These are phyloP conservation scores for Actinomortierella wolfii DNA, from an alignment of 371 early-diverging fungal genomes.

Conservation along the genomic window DNA sequence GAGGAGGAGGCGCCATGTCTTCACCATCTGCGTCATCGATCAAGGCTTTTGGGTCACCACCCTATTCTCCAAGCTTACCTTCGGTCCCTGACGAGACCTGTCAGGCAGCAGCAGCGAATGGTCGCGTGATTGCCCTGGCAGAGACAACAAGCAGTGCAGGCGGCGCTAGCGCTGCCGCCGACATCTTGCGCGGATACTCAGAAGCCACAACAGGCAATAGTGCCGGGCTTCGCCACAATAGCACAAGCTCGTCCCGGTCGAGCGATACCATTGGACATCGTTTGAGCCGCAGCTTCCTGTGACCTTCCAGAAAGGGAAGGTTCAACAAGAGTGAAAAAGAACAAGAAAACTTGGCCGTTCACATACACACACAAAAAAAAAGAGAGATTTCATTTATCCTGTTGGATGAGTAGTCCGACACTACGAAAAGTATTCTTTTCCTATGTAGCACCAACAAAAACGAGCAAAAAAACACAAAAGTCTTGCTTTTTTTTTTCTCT, in stretches of 20 bases:
- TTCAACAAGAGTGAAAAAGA: no score
- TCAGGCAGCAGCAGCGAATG: conserved; percentile 1
- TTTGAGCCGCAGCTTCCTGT: conserved; percentile 28
- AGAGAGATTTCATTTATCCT: no score
- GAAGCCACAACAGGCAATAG: background rate
- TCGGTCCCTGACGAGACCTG: background rate
- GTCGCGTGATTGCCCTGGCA: background rate
- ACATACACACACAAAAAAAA: no score
- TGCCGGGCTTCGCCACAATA: conserved; percentile 27
- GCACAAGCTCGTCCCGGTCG: conserved; percentile 30
- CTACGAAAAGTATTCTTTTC: no score
- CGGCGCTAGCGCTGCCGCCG: conserved; percentile 22
- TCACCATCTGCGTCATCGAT: no score
- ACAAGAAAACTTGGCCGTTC: no score
- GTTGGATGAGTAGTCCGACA: no score
- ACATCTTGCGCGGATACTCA: conserved; percentile 29
- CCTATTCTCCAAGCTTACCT: conserved; percentile 5
- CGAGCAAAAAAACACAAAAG: no score
- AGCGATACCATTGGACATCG: conserved; percentile 37
- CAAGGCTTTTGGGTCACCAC: background rate
- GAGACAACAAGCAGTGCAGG: conserved; percentile 1
- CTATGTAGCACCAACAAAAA: no score
- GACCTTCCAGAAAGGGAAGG: no score
- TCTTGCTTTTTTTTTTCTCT: no score
- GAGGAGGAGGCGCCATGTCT: no score